These are phyloP conservation scores for Zostera marina DNA, from an alignment of 116 monocot species.

Conservation along the genomic window DNA sequence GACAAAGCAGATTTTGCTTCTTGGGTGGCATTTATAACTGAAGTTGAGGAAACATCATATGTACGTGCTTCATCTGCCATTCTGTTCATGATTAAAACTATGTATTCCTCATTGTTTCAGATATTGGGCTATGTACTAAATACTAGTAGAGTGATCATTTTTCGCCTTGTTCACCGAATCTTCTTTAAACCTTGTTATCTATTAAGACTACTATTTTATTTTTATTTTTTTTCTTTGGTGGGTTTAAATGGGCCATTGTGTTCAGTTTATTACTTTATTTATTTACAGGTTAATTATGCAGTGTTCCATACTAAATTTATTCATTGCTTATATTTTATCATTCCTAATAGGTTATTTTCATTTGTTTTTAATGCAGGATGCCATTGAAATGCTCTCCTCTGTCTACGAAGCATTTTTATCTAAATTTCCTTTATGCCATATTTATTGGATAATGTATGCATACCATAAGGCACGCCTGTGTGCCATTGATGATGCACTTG, in stretches of 20 bases:
- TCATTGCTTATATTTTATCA: not conserved
- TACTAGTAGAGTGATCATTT: not conserved
- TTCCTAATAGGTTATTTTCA: not conserved
- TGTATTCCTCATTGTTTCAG: not conserved
- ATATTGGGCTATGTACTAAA: not conserved
- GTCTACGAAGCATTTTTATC: constrained; percentile 59
- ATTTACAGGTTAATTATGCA: not conserved
- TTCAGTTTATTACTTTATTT: not conserved
- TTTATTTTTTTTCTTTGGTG: too few relatives aligned
- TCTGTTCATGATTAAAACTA: not conserved
- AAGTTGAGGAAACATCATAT: constrained; percentile 5
- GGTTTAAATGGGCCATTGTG: too few relatives aligned
- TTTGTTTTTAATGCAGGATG: constrained; percentile 33
- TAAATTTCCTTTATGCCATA: constrained; percentile 75
- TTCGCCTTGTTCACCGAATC: too few relatives aligned
- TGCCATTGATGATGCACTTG: constrained; percentile 24
- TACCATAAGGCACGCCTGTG: constrained; percentile 34
- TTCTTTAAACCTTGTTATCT: too few relatives aligned
- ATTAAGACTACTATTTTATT: too few relatives aligned
- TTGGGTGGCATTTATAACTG: constrained; percentile 2
- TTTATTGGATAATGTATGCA: constrained; percentile 75
- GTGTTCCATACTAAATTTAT: too few relatives aligned
- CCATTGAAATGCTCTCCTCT: constrained; percentile 25
- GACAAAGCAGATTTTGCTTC: constrained; percentile 5
- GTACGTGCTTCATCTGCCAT: not conserved